These are phyloP conservation scores for Penicillium ucsense DNA, from an alignment of 495 filamentous ascomycete species.

Conservation along the genomic window DNA sequence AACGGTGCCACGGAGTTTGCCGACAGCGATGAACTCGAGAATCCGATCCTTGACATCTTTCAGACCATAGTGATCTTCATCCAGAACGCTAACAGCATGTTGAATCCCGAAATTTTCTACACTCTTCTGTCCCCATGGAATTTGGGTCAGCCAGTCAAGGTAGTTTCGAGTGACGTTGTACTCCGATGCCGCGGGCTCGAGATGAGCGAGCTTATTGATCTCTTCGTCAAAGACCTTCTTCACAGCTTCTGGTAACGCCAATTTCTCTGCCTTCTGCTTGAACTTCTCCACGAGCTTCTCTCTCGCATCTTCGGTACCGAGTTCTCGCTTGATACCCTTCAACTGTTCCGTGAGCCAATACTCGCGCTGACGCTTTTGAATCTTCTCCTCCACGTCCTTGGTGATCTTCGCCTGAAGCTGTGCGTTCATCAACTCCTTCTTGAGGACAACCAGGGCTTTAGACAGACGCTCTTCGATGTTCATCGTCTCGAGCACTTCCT, in stretches of 20 bases:
- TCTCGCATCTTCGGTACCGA: slow-evolving; percentile 96
- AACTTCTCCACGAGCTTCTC: slow-evolving; percentile 97
- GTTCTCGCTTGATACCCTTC: slow-evolving; percentile 94
- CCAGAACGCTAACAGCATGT: slow-evolving; percentile 80
- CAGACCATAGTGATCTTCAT: slow-evolving; percentile 94
- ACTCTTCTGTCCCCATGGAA: slow-evolving; percentile 94
- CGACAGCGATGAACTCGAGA: slow-evolving; percentile 96
- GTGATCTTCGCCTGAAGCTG: slow-evolving; percentile 95
- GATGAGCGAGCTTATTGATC: slow-evolving; percentile 87
- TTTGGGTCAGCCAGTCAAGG: slow-evolving; percentile 95
- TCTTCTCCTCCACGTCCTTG: slow-evolving; percentile 96
- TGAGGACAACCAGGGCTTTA: slow-evolving; percentile 83
- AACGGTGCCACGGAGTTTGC: slow-evolving; percentile 92
- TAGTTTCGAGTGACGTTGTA: slow-evolving; percentile 99
- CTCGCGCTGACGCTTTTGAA: slow-evolving; percentile 93
- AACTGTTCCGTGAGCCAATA: slow-evolving; percentile 99
- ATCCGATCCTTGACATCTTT: slow-evolving; percentile 99
- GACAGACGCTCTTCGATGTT: slow-evolving; percentile 83
- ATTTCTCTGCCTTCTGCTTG: slow-evolving; percentile 84
- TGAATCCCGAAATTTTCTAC: slow-evolving; percentile 93
- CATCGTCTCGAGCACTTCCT: slow-evolving; percentile 83
- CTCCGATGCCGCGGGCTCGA: slow-evolving; percentile 91
- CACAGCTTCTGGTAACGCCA: slow-evolving; percentile 94
- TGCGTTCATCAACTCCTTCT: slow-evolving; percentile 97
- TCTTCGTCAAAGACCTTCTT: slow-evolving; percentile 98